Evolutionary conservation across 345 rosid species (phyloP).

Genomic region (Camelina sativa): DNA sequence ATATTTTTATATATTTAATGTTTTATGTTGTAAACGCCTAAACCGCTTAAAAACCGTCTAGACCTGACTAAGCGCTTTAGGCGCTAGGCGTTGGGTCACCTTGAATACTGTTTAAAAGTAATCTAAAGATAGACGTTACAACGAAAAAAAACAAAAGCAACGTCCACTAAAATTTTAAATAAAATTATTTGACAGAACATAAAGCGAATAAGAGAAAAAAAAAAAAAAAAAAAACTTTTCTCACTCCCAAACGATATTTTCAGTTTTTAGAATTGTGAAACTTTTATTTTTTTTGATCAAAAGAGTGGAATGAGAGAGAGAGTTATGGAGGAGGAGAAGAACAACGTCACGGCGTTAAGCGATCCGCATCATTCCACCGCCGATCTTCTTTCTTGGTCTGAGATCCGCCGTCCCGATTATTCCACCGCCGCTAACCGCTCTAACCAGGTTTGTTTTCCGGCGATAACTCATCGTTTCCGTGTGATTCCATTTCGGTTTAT

Average conservation of each 20-base stretch:
- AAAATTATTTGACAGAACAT: slow-evolving; percentile 10
- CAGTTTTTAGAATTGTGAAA: slow-evolving; percentile 18
- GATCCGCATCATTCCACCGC: slow-evolving; percentile 80
- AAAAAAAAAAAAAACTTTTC: not conserved
- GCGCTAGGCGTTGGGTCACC: too few species aligned
- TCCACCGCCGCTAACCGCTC: slow-evolving; percentile 46
- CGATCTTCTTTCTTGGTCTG: slow-evolving; percentile 89
- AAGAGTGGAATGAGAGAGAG: not conserved
- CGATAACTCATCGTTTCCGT: not conserved
- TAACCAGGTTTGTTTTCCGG: slow-evolving; percentile 43
- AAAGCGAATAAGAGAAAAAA: not conserved
- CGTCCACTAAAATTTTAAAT: not conserved
- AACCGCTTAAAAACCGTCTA: too few species aligned
- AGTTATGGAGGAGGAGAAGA: slow-evolving; percentile 58
- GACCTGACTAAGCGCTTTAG: too few species aligned
- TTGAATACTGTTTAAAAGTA: not conserved
- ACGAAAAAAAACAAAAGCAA: not conserved
- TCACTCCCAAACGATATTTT: slow-evolving; percentile 6
- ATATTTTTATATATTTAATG: too few species aligned
- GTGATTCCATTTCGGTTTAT: not conserved
- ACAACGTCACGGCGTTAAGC: slow-evolving; percentile 53
- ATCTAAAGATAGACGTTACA: not conserved
- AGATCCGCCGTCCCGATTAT: slow-evolving; percentile 50
- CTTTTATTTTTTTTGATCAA: not conserved
- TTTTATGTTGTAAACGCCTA: too few species aligned